Evolutionary conservation across 1,284 basidiomycete genomes (phyloP).

Genomic region (Volvariella volvacea): DNA sequence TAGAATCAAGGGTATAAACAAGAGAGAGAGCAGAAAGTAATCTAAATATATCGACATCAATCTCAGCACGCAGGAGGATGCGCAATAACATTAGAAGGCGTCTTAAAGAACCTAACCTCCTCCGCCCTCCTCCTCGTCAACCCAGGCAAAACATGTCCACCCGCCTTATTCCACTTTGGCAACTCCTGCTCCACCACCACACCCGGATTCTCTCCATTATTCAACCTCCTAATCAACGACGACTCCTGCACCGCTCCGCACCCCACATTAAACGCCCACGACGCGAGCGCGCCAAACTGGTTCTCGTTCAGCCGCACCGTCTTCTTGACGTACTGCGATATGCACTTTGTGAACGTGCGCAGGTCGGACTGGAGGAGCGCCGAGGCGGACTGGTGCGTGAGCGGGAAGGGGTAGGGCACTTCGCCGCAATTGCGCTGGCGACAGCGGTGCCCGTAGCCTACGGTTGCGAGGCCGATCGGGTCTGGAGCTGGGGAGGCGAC

Average conservation of each 20-base stretch:
- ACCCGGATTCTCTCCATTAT: conserved; percentile 24
- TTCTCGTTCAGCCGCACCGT: conserved; percentile 25
- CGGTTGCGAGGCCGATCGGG: conserved; percentile 23
- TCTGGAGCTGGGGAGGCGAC: conserved; percentile 21
- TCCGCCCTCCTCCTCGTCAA: conserved; percentile 21
- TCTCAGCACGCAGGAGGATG: conserved; percentile 16
- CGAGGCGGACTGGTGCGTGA: conserved; percentile 4
- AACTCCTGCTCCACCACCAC: conserved; percentile 25
- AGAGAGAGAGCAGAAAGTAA: no score
- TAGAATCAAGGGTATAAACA: no score
- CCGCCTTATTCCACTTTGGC: conserved; percentile 24
- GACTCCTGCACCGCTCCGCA: conserved; percentile 22
- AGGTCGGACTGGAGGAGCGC: conserved; percentile 16
- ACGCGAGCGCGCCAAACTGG: conserved; percentile 26
- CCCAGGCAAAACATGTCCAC: conserved; percentile 22
- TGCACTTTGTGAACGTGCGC: conserved; percentile 20
- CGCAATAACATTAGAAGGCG: conserved; percentile 21
- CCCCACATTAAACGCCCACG: conserved; percentile 26
- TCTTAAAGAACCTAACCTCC: conserved; percentile 28
- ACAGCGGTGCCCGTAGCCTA: conserved; percentile 26
- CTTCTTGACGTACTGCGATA: conserved; percentile 20
- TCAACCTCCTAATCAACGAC: conserved; percentile 23
- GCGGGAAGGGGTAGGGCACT: conserved; percentile 12
- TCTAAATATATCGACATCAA: no score
- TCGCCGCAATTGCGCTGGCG: conserved; percentile 16